phyloP scores from a whole-genome alignment of 495 filamentous ascomycete species.

The Xylaria venustula region DNA sequence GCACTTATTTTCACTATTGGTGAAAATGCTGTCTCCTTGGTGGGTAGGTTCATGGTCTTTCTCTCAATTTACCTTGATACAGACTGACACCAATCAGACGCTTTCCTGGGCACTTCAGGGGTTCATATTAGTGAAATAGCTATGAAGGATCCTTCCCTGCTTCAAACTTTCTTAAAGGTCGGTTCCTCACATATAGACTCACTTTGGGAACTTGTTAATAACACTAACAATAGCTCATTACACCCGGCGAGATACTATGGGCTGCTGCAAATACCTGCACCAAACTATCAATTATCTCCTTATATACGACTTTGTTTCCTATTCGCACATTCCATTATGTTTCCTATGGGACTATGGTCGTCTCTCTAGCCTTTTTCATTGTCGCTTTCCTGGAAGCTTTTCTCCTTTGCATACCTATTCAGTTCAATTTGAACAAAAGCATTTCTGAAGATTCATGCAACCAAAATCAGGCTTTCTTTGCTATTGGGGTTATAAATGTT shows the following conservation, averaged over 20 bases:
- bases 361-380: neutral
- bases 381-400: neutral
- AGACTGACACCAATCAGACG: neutral
- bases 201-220: neutral
- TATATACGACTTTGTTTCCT: constrained; percentile 9
- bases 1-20: neutral
- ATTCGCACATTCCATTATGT: neutral
- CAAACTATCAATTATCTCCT: constrained; percentile 11
- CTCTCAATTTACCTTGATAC: neutral
- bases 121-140: neutral
- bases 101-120: neutral
- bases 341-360: neutral
- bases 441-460: neutral
- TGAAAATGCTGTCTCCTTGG: neutral
- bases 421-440: neutral
- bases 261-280: constrained; percentile 4
- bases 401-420: neutral
- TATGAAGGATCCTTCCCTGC: neutral
- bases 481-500: neutral
- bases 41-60: neutral
- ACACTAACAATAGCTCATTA: constrained; percentile 18
- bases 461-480: neutral
- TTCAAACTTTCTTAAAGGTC: neutral
- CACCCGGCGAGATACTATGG: constrained; percentile 20
- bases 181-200: neutral